These are phyloP conservation scores for Sporothrix luriei DNA, from an alignment of 2,329 filamentous ascomycete genomes.

Conservation along the genomic window DNA sequence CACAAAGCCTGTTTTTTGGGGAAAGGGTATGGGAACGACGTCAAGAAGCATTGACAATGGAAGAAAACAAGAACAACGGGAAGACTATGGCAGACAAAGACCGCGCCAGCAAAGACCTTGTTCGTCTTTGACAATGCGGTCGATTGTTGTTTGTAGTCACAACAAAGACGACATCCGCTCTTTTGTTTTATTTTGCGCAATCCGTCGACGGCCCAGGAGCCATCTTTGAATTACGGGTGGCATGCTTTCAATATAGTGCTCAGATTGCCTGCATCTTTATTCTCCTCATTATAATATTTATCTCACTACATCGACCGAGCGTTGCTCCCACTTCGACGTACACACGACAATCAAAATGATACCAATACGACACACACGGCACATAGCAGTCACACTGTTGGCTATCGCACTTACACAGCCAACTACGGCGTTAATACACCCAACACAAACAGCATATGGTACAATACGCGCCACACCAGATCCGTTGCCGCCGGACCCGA, in stretches of 20 bases:
- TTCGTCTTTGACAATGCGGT: conserved; percentile 8
- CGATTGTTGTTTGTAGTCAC: conserved; percentile 8
- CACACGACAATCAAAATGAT: not conserved
- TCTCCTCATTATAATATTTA: not conserved
- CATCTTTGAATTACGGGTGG: not conserved
- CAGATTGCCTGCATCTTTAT: not conserved
- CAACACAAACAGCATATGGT: not conserved
- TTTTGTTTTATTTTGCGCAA: not conserved
- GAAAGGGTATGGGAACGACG: not conserved
- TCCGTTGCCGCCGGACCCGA: conserved; percentile 1
- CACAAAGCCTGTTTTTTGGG: conserved; percentile 22
- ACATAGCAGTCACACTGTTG: not conserved
- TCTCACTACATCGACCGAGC: too few species aligned
- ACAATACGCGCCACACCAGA: not conserved
- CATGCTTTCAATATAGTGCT: not conserved
- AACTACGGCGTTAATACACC: not conserved
- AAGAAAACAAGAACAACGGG: not conserved
- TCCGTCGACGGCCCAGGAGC: not conserved
- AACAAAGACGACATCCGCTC: not conserved
- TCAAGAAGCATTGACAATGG: not conserved
- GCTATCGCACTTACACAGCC: not conserved
- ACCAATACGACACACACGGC: not conserved
- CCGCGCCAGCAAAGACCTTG: not conserved
- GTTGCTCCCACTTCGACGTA: not conserved
- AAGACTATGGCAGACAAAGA: not conserved